A percentile compares a stretch with the other conserved stretches of the same genome.
These are phyloP conservation scores for Chamaecrista fasciculata DNA, from an alignment of 306 rosid genomes.

Conservation along the genomic window DNA sequence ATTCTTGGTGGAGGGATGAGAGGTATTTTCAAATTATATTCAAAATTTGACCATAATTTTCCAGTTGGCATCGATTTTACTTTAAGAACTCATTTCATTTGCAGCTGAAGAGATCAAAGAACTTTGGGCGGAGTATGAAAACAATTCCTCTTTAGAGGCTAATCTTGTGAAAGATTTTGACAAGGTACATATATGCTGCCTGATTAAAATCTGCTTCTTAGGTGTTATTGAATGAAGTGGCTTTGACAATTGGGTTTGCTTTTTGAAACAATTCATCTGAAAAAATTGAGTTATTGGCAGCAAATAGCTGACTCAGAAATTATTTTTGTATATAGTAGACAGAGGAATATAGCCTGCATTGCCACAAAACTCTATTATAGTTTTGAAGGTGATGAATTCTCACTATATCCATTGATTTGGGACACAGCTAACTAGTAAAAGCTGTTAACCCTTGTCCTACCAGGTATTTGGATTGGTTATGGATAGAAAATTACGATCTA, in stretches of 20 bases:
- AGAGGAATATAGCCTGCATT: neutral
- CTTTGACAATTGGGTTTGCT: neutral
- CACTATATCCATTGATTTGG: neutral
- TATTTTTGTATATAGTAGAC: neutral
- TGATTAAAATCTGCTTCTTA: neutral
- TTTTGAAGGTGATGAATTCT: neutral
- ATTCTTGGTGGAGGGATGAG: constrained; percentile 93
- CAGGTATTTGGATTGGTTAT: no score
- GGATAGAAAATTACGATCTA: no score
- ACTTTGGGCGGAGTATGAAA: constrained; percentile 89
- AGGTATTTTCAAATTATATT: constrained; percentile 49
- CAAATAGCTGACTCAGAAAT: neutral
- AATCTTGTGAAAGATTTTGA: constrained; percentile 93
- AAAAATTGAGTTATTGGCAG: neutral
- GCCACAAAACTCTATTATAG: neutral
- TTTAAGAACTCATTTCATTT: constrained; percentile 18
- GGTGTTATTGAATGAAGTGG: neutral
- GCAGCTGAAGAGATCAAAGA: constrained; percentile 93
- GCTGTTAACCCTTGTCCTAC: no score
- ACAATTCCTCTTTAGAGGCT: constrained; percentile 91
- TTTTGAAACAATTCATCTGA: neutral
- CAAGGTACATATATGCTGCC: constrained; percentile 48
- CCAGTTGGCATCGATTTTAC: constrained; percentile 26
- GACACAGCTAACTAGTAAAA: no score
- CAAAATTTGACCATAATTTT: neutral